Conservation (phyloP, 2,329 filamentous ascomycete genomes). For the Penicillium sp. region DNA sequence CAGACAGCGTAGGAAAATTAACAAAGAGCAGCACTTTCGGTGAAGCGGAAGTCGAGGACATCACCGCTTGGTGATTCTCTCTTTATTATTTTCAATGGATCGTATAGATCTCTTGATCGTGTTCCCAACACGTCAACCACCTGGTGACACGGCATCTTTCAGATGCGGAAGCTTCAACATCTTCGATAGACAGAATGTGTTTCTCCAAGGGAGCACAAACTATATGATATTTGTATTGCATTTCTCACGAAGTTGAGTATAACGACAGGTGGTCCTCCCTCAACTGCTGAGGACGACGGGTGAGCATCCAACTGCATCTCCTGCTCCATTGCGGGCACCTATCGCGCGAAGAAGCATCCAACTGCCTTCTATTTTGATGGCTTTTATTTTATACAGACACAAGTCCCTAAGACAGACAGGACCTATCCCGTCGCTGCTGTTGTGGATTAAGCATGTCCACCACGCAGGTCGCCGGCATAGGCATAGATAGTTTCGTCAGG, state of each 20-base stretch:
- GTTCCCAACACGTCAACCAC: not conserved
- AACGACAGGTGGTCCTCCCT: slow-evolving; percentile 21
- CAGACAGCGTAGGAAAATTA: slow-evolving; percentile 57
- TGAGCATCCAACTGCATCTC: slow-evolving; percentile 41
- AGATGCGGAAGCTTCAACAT: slow-evolving; percentile 7
- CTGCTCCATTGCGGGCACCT: slow-evolving; percentile 30
- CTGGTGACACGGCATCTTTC: not conserved
- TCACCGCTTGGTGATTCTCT: slow-evolving; percentile 75
- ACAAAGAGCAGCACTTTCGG: slow-evolving; percentile 91
- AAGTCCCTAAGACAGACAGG: not conserved
- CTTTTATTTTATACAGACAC: not conserved
- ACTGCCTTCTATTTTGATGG: slow-evolving; percentile 35
- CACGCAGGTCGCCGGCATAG: not conserved
- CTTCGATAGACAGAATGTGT: not conserved
- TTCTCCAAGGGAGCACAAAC: not conserved
- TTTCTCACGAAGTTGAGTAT: slow-evolving; percentile 4
- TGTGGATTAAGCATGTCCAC: not conserved
- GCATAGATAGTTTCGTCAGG: not conserved
- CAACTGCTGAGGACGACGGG: slow-evolving; percentile 29
- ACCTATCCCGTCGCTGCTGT: not conserved
- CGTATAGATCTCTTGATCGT: not conserved
- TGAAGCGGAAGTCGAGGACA: slow-evolving; percentile 93
- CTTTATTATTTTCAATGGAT: not conserved
- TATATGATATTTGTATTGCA: not conserved
- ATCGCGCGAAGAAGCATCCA: slow-evolving; percentile 36